Evolutionary conservation across 1,139 yeast genomes (phyloP).

Genomic region (Kurtzmaniella quercitrusa): DNA sequence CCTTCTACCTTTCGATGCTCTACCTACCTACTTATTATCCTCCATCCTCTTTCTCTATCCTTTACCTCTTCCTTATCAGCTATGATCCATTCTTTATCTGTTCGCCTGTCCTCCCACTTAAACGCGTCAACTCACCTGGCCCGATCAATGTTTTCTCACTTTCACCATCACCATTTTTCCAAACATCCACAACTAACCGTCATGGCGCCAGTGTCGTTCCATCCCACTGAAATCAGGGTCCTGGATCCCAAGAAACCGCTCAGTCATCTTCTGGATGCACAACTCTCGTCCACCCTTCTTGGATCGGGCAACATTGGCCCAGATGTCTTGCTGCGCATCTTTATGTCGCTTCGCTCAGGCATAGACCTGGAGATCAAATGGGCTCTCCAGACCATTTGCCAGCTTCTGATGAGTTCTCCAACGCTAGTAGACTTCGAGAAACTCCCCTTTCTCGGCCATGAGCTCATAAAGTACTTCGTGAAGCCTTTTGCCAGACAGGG

Average conservation of each 20-base stretch:
- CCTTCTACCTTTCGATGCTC: too few species aligned
- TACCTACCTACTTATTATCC: too few species aligned
- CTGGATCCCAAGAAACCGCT: constrained; percentile 14
- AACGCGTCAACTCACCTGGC: background rate
- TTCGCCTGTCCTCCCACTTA: background rate
- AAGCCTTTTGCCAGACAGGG: constrained; percentile 17
- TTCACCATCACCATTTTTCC: background rate
- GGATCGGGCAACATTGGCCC: constrained; percentile 55
- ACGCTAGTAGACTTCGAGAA: constrained; percentile 45
- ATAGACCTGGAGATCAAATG: constrained; percentile 59
- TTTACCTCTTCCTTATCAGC: too few species aligned
- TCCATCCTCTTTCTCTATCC: too few species aligned
- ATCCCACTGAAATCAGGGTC: constrained; percentile 20
- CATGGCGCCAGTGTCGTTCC: constrained; percentile 1
- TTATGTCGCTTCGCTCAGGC: constrained; percentile 60
- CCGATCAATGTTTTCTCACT: background rate
- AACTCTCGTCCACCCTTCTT: constrained; percentile 13
- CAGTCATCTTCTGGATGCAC: constrained; percentile 16
- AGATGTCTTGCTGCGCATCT: constrained; percentile 53
- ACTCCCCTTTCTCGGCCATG: constrained; percentile 46
- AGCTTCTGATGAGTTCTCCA: constrained; percentile 50
- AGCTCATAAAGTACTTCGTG: constrained; percentile 42
- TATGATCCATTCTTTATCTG: too few species aligned
- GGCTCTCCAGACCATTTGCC: constrained; percentile 59
- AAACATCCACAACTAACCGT: background rate